phyloP scores from a whole-genome alignment of 768 basidiomycete genomes.

The Hygrophoropsis aurantiaca region DNA sequence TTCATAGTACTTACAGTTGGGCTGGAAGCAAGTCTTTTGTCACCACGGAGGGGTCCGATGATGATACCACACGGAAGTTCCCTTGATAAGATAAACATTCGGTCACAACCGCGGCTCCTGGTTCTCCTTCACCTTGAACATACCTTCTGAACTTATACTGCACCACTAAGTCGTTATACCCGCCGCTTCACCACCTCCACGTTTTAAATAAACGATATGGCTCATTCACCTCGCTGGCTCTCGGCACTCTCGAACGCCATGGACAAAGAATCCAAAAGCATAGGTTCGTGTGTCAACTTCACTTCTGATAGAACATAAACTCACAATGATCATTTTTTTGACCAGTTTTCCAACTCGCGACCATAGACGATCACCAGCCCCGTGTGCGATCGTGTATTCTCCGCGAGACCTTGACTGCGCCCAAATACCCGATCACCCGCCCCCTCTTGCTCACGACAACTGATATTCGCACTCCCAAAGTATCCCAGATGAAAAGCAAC shows the following conservation, averaged over 20 bases:
- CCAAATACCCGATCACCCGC: slow-evolving; percentile 39
- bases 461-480: slow-evolving; percentile 73
- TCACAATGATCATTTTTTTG: not conserved
- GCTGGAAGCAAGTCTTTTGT: too few relatives aligned
- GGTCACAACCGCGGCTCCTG: too few relatives aligned
- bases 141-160: too few relatives aligned
- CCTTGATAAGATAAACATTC: too few relatives aligned
- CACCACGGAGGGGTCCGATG: too few relatives aligned
- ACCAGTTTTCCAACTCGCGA: slow-evolving; percentile 56
- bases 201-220: too few relatives aligned
- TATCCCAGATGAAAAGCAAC: slow-evolving; percentile 50
- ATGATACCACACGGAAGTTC: too few relatives aligned
- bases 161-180: too few relatives aligned
- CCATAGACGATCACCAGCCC: slow-evolving; percentile 21
- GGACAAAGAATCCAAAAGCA: slow-evolving; percentile 35
- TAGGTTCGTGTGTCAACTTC: slow-evolving; percentile 17
- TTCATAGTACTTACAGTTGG: too few relatives aligned
- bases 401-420: slow-evolving; percentile 52
- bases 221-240: slow-evolving; percentile 53
- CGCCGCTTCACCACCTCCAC: too few relatives aligned
- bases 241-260: slow-evolving; percentile 43
- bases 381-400: slow-evolving; percentile 68
- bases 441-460: slow-evolving; percentile 70
- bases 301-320: not conserved
- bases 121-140: too few relatives aligned